Evolutionary conservation across 805 yeast genomes (phyloP), one percentile per base, ranked within the genome.

Genomic region (Clavispora asparagi): DNA sequence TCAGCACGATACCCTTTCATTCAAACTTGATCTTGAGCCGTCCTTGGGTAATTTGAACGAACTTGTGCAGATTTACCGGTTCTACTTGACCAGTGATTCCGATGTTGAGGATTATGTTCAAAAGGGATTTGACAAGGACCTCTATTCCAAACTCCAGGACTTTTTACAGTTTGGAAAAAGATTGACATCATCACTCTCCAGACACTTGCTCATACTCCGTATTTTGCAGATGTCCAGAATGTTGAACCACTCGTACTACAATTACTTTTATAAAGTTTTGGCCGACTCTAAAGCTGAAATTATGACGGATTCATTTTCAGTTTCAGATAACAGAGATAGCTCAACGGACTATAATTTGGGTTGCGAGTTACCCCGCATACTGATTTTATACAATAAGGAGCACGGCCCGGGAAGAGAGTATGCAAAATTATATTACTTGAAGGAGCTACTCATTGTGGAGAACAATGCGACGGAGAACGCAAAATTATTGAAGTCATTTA

Each of bases 1-100:
- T 8, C 98, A 92, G 63, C 70, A 75, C 42, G 97, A 91, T 57
- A 77, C 87, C 0, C 61, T 86, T 40, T 77, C 83, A 11, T 77
- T 80, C 50, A 72, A 76, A 50, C 55, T 83, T 9, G 58, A 79
- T 0, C 50, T 73, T 1, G 61, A 58, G 33, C 87, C 87, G 0
- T 55, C 68, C 1, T 64, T 70, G 13, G 56, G 62, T 2, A 65
- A 68, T 25, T 54, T 80, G 8, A 58, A 69, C 13, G 48, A 51
- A 26, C 51, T 60, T 14, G 51, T 68, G 11, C 54, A 61, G 19
- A 67, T 74, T 6, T 68, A 67, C 39, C 60, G 69, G 1, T 73
- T 86, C 45, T 87, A 86, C 58, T 65, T 75, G 36, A 76, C 81
- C 11, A 76, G 78, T 41, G 73, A 72, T 26, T 65, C 65, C 3